Percentiles rank a stretch among this genome's conserved stretches.
Conservation (phyloP, 2,329 filamentous ascomycete species). For the Neonectria sp. region DNA sequence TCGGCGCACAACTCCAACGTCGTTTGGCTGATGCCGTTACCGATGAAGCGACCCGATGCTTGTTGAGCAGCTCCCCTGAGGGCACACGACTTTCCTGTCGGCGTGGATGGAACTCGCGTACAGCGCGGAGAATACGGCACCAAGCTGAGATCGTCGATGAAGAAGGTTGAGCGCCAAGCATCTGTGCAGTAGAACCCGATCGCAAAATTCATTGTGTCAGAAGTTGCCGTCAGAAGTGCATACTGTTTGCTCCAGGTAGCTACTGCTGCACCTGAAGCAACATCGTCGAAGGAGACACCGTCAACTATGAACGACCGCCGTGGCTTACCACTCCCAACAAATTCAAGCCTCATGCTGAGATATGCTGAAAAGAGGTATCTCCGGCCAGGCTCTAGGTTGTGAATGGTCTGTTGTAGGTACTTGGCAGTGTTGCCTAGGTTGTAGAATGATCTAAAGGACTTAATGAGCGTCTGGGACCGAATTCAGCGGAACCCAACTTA, state of each 20-base stretch:
- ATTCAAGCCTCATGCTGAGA: background rate
- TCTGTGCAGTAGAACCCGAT: background rate
- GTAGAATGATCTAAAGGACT: background rate
- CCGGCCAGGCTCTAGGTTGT: background rate
- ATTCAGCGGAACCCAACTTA: background rate
- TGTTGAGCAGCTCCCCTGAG: background rate
- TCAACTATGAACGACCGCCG: background rate
- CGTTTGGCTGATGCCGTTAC: background rate
- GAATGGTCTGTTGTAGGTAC: background rate
- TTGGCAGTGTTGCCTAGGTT: background rate
- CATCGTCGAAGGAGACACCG: background rate
- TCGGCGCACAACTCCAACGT: background rate
- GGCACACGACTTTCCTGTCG: background rate
- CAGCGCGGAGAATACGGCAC: background rate
- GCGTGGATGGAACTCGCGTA: background rate
- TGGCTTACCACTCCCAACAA: background rate
- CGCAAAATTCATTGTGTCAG: background rate
- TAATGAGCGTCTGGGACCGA: background rate
- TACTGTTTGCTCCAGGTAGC: background rate
- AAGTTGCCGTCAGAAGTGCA: background rate
- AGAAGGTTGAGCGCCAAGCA: background rate
- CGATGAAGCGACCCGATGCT: background rate
- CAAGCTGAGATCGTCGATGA: background rate
- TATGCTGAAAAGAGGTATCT: background rate
- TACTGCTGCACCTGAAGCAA: background rate